Evolutionary conservation across 1,284 basidiomycete genomes (phyloP).

Genomic region (Trichosporon sp.): DNA sequence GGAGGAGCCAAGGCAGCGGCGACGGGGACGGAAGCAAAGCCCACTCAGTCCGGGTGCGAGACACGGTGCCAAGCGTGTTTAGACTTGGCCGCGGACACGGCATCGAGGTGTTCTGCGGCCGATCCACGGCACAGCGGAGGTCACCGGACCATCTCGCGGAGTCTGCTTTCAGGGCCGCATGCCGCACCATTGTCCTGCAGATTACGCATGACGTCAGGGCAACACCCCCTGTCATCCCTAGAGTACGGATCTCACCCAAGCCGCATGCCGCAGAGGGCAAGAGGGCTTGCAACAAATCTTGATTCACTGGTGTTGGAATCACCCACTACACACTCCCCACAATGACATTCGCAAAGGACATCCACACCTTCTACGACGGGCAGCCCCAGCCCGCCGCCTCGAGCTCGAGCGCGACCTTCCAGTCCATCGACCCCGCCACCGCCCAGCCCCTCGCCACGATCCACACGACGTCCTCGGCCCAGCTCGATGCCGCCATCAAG

Average conservation of each 20-base stretch:
- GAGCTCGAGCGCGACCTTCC: constrained; percentile 25
- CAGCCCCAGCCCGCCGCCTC: constrained; percentile 23
- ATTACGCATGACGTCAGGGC: background rate
- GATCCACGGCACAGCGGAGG: background rate
- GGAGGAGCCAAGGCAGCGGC: background rate
- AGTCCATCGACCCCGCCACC: constrained; percentile 27
- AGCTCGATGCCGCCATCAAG: constrained; percentile 30
- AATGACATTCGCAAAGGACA: constrained; percentile 30
- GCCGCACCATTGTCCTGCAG: background rate
- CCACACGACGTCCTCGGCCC: constrained; percentile 25
- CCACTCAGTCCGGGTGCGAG: background rate
- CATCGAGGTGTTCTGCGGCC: too few species aligned
- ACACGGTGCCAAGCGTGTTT: background rate
- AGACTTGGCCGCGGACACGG: too few species aligned
- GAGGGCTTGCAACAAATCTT: background rate
- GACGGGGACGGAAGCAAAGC: background rate
- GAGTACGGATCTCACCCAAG: background rate
- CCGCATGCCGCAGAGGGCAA: too few species aligned
- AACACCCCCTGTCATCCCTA: background rate
- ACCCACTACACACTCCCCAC: background rate
- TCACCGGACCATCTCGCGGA: background rate
- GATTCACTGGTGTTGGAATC: background rate
- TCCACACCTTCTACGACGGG: constrained; percentile 33
- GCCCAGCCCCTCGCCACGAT: constrained; percentile 27
- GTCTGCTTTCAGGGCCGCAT: background rate